Base-by-base conservation (phyloP, 345 rosid species). In the Reutealis trisperma region DNA sequence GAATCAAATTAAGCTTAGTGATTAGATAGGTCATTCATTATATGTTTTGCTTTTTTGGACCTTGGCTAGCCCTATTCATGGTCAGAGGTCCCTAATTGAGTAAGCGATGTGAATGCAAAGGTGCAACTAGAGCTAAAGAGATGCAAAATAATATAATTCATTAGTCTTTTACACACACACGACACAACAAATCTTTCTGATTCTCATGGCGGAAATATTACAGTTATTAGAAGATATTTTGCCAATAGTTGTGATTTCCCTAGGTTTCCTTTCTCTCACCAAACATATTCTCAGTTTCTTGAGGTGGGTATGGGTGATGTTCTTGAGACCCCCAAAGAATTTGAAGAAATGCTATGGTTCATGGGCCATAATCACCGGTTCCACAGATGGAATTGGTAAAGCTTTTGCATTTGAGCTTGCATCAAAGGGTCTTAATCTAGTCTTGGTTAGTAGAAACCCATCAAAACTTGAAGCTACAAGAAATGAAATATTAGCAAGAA, bases 301-400 rank as follows among this genome's bases (percentile, higher is more conserved):
- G 63, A 59, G 9, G 19, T 86, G 90, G 88, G 72, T 89, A 14
- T 80, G 79, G 71, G 22, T 37, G 44, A 67, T 63, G 78, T 83
- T 89, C 84, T 25, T 84, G 54, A 68, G 92, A 69, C 81, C 82
- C 0, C 79, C 89, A 1, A 87, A 86, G 80, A 77, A 86, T 64
- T 75, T 86, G 58, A 73, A 47, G 9, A 52, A 79, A 37, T 8
- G 14, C 5, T 86, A 88, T 16, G 84, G 89, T 58, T 78, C 80
- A 0, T 89, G 89, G 93, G 88, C 88, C 1, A 14, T 87, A 6
- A 34, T 89, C 81, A 87, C 87, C 0, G 88, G 92, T 77, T 71
- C 85, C 51, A 86, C 88, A 0, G 88, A 84, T 1, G 91, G 90
- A 10, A 88, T 85, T n/a, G 88, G 93, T 24, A 86, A 78, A 19